phyloP scores from a whole-genome alignment of 805 yeast species.

The Sugiyamaella qingdaonensis region DNA sequence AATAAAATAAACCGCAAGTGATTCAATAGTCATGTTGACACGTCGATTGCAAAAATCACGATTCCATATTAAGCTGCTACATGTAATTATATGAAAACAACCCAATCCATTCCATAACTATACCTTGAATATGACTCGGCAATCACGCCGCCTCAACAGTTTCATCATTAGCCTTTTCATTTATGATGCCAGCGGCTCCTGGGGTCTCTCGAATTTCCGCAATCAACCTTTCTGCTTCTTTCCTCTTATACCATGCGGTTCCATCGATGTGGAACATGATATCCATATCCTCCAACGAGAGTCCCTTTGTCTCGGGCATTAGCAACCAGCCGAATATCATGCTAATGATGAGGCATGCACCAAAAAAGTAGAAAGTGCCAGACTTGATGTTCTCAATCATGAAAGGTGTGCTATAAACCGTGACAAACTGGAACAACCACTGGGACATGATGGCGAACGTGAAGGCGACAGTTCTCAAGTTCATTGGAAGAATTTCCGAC shows the following conservation, averaged over 20 bases:
- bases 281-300: conserved; percentile 42
- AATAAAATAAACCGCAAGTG: no score
- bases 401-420: conserved; percentile 44
- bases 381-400: conserved; percentile 43
- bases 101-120: neutral
- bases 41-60: no score
- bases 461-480: conserved; percentile 8
- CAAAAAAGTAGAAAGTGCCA: conserved; percentile 45
- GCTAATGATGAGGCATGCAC: conserved; percentile 16
- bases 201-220: conserved; percentile 2
- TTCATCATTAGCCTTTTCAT: neutral
- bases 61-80: no score
- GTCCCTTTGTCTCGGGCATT: conserved; percentile 42
- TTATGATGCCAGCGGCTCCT: neutral
- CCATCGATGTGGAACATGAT: conserved; percentile 13
- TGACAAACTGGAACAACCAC: conserved; percentile 42
- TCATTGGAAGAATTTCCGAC: conserved; percentile 9
- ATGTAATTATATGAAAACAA: neutral
- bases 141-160: neutral
- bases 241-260: conserved; percentile 4
- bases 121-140: neutral
- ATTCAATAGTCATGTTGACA: no score
- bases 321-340: conserved; percentile 34
- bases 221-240: conserved; percentile 12
- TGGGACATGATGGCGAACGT: conserved; percentile 12